Evolutionary conservation across 306 rosid genomes (phyloP).

Genomic region (Trifolium fragiferum): DNA sequence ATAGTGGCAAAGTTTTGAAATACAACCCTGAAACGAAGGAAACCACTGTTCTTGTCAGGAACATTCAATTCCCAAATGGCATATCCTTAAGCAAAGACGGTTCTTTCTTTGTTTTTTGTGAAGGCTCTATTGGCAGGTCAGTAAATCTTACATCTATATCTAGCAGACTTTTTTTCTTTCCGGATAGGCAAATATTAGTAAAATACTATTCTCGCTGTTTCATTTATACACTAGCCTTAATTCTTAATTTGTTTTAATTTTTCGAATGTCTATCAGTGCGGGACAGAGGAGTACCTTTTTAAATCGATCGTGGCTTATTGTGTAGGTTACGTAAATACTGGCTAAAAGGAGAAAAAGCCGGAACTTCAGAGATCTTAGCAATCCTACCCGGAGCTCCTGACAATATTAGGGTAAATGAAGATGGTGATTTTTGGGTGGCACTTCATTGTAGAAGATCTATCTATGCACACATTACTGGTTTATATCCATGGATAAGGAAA

Average conservation of each 20-base stretch:
- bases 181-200: neutral
- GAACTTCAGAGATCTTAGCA: constrained; percentile 76
- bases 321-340: constrained; percentile 74
- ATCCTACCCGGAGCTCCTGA: constrained; percentile 90
- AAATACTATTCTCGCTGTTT: too few relatives aligned
- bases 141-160: constrained; percentile 23
- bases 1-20: constrained; percentile 79
- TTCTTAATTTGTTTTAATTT: too few relatives aligned
- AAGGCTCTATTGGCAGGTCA: constrained; percentile 80
- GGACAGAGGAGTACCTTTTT: neutral
- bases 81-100: constrained; percentile 90
- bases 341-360: constrained; percentile 90
- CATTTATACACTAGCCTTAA: too few relatives aligned
- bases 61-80: constrained; percentile 88
- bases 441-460: constrained; percentile 61
- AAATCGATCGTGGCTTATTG: constrained; percentile 2
- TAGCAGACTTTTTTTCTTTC: neutral
- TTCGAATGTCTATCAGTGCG: too few relatives aligned
- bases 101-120: constrained; percentile 78
- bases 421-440: constrained; percentile 94
- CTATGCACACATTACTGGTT: constrained; percentile 46
- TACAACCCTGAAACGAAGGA: constrained; percentile 73
- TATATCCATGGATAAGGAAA: constrained; percentile 72
- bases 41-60: constrained; percentile 79
- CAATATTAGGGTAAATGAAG: constrained; percentile 73